Percentiles rank a stretch among this genome's conserved stretches.
phyloP scores from a whole-genome alignment of 345 rosid species.

The Eucalyptus pauciflora region DNA sequence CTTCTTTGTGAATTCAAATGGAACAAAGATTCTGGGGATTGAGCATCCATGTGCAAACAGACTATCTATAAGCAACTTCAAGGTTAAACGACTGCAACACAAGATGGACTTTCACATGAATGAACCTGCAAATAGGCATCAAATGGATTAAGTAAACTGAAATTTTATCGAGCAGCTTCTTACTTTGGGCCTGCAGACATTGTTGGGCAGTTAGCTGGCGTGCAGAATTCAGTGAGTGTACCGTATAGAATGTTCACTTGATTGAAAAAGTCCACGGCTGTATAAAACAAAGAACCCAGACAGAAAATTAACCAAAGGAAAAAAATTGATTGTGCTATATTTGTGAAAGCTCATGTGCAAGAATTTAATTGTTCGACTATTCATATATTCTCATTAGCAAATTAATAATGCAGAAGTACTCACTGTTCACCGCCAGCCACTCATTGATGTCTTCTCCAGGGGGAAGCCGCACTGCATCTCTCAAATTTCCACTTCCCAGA shows the following conservation, averaged over 20 bases:
- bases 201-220: constrained; percentile 38
- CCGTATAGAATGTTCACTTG: constrained; percentile 61
- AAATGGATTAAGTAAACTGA: background rate
- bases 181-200: constrained; percentile 76
- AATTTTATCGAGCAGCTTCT: background rate
- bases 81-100: background rate
- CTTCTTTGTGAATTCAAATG: background rate
- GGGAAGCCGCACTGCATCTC: constrained; percentile 62
- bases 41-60: background rate
- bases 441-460: constrained; percentile 69
- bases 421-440: constrained; percentile 76
- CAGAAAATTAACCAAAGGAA: background rate
- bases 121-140: background rate
- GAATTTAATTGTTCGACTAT: background rate
- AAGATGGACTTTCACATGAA: background rate
- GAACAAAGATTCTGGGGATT: background rate
- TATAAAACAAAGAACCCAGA: background rate
- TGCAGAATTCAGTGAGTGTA: constrained; percentile 66
- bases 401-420: background rate
- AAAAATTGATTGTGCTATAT: background rate
- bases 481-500: constrained; percentile 59
- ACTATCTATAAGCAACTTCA: background rate
- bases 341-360: background rate
- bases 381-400: background rate
- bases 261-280: constrained; percentile 78